These are phyloP conservation scores for Orbilia ellipsospora DNA, from an alignment of 2,329 filamentous ascomycete genomes.

Conservation along the genomic window DNA sequence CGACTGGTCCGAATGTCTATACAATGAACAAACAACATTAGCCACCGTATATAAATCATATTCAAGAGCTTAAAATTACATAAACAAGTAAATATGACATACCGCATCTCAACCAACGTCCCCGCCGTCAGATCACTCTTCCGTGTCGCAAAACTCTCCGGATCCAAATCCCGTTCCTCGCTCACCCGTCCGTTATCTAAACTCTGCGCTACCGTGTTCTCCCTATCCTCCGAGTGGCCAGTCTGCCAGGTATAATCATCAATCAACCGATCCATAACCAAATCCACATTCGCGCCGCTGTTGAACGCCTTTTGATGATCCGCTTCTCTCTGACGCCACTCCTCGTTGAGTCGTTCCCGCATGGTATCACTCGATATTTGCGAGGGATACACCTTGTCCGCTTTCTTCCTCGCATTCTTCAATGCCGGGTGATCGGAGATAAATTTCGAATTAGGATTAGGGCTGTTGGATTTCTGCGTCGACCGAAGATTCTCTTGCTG, in stretches of 20 bases:
- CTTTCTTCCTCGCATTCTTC: too few species aligned
- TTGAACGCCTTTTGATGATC: conserved; percentile 15
- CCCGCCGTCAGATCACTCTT: conserved; percentile 24
- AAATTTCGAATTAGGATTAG: too few species aligned
- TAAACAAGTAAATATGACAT: neutral
- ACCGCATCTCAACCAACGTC: conserved; percentile 40
- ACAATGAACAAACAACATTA: neutral
- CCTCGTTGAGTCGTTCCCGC: conserved; percentile 8
- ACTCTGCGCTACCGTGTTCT: neutral
- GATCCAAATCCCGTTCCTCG: conserved; percentile 32
- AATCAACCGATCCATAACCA: conserved; percentile 31
- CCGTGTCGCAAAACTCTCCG: conserved; percentile 42
- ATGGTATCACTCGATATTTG: conserved; percentile 13
- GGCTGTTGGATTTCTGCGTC: too few species aligned
- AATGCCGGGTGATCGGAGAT: too few species aligned
- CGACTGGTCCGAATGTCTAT: conserved; percentile 22
- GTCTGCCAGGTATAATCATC: conserved; percentile 27
- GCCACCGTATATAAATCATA: neutral
- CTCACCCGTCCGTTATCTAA: neutral
- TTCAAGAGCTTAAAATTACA: neutral
- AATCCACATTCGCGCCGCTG: conserved; percentile 21
- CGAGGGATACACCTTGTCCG: conserved; percentile 1
- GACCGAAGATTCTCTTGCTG: too few species aligned
- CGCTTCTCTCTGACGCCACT: conserved; percentile 25
- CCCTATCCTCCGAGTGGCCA: conserved; percentile 14